These are phyloP conservation scores for Amauroascus verrucosus DNA, from an alignment of 2,329 filamentous ascomycete genomes.

Conservation along the genomic window DNA sequence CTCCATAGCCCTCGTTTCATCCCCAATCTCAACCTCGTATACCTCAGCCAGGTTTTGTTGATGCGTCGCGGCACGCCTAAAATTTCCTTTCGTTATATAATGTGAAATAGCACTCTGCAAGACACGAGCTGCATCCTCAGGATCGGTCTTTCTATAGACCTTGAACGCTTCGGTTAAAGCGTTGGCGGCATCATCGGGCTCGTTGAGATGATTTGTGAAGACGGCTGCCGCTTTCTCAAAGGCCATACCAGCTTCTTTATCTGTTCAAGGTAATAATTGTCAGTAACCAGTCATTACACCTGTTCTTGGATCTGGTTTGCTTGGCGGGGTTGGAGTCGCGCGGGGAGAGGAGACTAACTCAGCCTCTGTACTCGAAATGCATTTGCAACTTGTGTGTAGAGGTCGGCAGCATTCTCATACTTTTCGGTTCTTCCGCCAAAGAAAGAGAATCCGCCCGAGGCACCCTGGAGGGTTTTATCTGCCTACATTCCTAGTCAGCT, in stretches of 20 bases:
- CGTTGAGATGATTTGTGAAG: slow-evolving; percentile 69
- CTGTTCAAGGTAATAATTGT: slow-evolving; percentile 34
- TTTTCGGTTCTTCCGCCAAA: slow-evolving; percentile 83
- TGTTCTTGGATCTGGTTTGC: neutral
- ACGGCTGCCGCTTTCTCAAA: slow-evolving; percentile 81
- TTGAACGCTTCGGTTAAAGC: slow-evolving; percentile 86
- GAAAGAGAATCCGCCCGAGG: slow-evolving; percentile 72
- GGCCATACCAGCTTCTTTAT: slow-evolving; percentile 72
- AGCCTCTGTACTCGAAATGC: slow-evolving; percentile 80
- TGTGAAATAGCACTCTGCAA: slow-evolving; percentile 70
- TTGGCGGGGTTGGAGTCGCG: neutral
- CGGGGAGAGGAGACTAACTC: slow-evolving; percentile 44
- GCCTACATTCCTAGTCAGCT: slow-evolving; percentile 47
- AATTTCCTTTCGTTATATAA: slow-evolving; percentile 83
- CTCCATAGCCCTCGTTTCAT: slow-evolving; percentile 66
- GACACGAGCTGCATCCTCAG: slow-evolving; percentile 70
- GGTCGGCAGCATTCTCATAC: slow-evolving; percentile 76
- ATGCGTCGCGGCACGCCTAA: slow-evolving; percentile 78
- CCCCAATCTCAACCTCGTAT: slow-evolving; percentile 70
- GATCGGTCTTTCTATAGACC: slow-evolving; percentile 77
- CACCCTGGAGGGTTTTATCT: slow-evolving; percentile 68
- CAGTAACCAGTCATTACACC: neutral
- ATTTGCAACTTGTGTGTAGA: slow-evolving; percentile 82
- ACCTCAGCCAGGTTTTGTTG: slow-evolving; percentile 83
- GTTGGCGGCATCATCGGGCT: slow-evolving; percentile 87